phyloP scores from a whole-genome alignment of 208 protist genomes.

The Acanthamoeba healyi region DNA sequence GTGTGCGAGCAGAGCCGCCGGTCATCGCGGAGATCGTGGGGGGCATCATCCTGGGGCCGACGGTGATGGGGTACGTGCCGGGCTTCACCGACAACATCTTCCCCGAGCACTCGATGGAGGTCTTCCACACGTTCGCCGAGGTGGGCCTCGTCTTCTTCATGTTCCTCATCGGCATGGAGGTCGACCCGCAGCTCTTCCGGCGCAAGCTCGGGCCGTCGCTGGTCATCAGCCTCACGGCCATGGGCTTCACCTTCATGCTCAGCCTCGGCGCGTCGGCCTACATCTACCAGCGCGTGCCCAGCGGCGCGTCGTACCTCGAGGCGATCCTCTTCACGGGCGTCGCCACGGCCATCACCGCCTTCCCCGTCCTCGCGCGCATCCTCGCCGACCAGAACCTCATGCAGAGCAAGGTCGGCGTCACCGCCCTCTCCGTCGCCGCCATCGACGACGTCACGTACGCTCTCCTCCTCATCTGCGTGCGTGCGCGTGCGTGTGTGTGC shows the following conservation, averaged over 20 bases:
- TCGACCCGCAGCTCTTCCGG: slow-evolving; percentile 76
- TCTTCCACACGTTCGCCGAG: slow-evolving; percentile 23
- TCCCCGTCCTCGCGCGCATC: slow-evolving; percentile 88
- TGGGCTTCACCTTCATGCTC: slow-evolving; percentile 25
- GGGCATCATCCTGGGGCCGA: slow-evolving; percentile 9
- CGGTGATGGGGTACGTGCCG: slow-evolving; percentile 64
- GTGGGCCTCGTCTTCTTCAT: slow-evolving; percentile 73
- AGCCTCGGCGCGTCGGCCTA: slow-evolving; percentile 40
- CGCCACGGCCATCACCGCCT: slow-evolving; percentile 87
- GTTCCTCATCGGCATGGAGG: slow-evolving; percentile 77
- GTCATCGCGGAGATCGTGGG: slow-evolving; percentile 26
- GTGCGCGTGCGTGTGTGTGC: too few relatives aligned
- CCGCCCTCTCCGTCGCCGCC: slow-evolving; percentile 82
- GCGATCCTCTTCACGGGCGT: slow-evolving; percentile 85
- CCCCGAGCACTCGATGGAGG: slow-evolving; percentile 24
- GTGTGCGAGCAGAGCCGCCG: slow-evolving; percentile 1
- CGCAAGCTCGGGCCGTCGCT: slow-evolving; percentile 74
- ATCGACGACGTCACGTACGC: slow-evolving; percentile 85
- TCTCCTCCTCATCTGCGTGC: neutral
- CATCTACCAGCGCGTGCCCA: slow-evolving; percentile 46
- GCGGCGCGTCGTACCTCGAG: slow-evolving; percentile 56
- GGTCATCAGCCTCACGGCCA: slow-evolving; percentile 62
- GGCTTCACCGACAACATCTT: slow-evolving; percentile 73
- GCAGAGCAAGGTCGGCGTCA: slow-evolving; percentile 80
- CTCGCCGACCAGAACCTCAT: slow-evolving; percentile 83